Conservation (phyloP, 2,329 filamentous ascomycete genomes). For the Fusarium phyllophilum region DNA sequence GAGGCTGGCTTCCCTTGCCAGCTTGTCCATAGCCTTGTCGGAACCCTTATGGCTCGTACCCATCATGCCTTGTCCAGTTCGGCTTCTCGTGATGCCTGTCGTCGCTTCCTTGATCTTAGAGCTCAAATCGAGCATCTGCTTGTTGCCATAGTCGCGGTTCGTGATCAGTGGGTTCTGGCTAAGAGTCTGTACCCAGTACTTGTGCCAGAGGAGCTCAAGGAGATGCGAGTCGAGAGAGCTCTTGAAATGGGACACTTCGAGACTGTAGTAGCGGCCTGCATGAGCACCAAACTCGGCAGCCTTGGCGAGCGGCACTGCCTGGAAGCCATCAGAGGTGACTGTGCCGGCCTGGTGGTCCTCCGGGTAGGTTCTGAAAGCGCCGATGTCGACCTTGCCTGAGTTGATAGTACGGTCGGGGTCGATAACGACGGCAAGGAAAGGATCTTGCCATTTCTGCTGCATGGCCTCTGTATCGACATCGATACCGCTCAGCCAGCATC, state of each 20-base stretch:
- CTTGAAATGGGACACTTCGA: conserved; percentile 95
- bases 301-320: conserved; percentile 89
- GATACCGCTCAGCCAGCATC: conserved; percentile 97
- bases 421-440: conserved; percentile 94
- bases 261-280: conserved; percentile 86
- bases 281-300: conserved; percentile 96
- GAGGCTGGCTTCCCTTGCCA: conserved; percentile 69
- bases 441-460: conserved; percentile 87
- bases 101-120: conserved; percentile 80
- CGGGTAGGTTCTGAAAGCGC: conserved; percentile 93
- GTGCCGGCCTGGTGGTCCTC: conserved; percentile 70
- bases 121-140: conserved; percentile 89
- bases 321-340: conserved; percentile 65
- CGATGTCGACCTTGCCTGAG: conserved; percentile 95
- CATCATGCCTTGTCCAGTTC: conserved; percentile 43
- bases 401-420: conserved; percentile 96
- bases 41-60: conserved; percentile 35
- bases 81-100: conserved; percentile 39
- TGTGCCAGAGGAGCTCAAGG: conserved; percentile 93
- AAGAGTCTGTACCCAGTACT: conserved; percentile 98
- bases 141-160: conserved; percentile 92
- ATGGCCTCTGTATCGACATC: conserved; percentile 89
- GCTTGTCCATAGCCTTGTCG: conserved; percentile 66
- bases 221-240: conserved; percentile 88
- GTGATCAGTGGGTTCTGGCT: conserved; percentile 90